Base-by-base conservation (phyloP, 2,329 filamentous ascomycete species). In the Didymella pinodella region DNA sequence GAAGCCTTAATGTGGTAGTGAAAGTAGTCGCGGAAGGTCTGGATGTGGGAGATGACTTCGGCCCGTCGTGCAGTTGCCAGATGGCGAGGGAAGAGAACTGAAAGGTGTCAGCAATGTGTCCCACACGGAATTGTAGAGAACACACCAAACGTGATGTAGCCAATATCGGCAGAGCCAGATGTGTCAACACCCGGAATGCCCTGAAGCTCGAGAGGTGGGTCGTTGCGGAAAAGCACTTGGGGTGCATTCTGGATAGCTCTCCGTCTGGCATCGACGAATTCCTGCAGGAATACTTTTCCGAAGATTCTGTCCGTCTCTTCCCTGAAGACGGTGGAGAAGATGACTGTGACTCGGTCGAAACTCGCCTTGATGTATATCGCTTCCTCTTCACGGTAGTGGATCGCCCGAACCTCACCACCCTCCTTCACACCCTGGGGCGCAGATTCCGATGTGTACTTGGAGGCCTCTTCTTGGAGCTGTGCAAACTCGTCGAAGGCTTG, bases 1-100 rank as follows among this genome's bases (percentile, higher is more conserved):
- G 93, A 97, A 29, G 95, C 96, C 82, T 99, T 99, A 81, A 99
- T 99, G 80, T 99, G 95, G 79, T 99, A 99, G 80, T 99, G 95
- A 85, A 99, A 99, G 80, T 99, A 99, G 77, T 99, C 95, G 67
- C 95, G 91, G 91, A 99, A 99, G 14, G 95, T 99, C 81, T 99
- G 96, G 72, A 99, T 98, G 78, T 99, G 96, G 49, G 93, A 97
- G 69, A 99, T 99, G 76, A 96, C 93, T 67, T 97, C 93, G 61
- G 91, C 90, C 82, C 96, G 92, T 75, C 93, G 88, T 79, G 97
- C 92, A 14, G 88, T 88, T 14, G 93, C 94, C 66, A 99, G 84
- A 79, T 99, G 96, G 65, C 95, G 90, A 46, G 95, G 94, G 83
- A 99, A 99, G 43, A 99, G 86, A 47, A 98, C 95, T 96, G 46